phyloP scores from a whole-genome alignment of 1,284 basidiomycete genomes.

The Cutaneotrichosporon sp. region DNA sequence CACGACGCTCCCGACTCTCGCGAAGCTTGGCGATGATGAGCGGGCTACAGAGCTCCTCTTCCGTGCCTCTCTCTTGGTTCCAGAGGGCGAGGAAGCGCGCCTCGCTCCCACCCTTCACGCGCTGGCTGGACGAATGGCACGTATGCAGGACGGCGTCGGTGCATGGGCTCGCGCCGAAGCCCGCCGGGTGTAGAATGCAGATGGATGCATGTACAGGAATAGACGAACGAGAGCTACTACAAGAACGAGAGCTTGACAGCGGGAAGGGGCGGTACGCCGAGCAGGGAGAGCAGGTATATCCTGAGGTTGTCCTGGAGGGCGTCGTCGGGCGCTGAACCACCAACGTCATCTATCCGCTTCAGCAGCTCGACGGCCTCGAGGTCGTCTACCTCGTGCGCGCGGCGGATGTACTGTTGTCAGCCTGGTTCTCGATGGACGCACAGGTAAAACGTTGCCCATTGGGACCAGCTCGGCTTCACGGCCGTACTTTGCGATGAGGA shows the following conservation, averaged over 20 bases:
- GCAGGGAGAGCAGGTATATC: background rate
- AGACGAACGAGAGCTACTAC: background rate
- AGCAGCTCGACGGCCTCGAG: background rate
- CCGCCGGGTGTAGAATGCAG: background rate
- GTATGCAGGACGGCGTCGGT: constrained; percentile 6
- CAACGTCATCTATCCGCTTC: background rate
- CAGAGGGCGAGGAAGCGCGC: background rate
- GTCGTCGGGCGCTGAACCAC: background rate
- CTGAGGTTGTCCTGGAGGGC: background rate
- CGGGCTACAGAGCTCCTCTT: constrained; percentile 16
- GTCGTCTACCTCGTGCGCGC: background rate
- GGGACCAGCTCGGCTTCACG: background rate
- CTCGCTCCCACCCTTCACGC: background rate
- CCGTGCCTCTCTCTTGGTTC: constrained; percentile 16
- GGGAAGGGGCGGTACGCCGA: background rate
- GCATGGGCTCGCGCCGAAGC: constrained; percentile 19
- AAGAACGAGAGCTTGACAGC: background rate
- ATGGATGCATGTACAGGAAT: constrained; percentile 1
- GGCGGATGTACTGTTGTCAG: constrained; percentile 1
- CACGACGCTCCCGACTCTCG: constrained; percentile 16
- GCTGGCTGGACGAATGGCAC: constrained; percentile 12
- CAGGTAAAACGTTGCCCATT: background rate
- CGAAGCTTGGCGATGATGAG: background rate
- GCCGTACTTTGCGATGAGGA: constrained; percentile 2
- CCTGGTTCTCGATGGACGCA: background rate